phyloP scores from a whole-genome alignment of 2,329 filamentous ascomycete species.

The Hypoxylon sp. region DNA sequence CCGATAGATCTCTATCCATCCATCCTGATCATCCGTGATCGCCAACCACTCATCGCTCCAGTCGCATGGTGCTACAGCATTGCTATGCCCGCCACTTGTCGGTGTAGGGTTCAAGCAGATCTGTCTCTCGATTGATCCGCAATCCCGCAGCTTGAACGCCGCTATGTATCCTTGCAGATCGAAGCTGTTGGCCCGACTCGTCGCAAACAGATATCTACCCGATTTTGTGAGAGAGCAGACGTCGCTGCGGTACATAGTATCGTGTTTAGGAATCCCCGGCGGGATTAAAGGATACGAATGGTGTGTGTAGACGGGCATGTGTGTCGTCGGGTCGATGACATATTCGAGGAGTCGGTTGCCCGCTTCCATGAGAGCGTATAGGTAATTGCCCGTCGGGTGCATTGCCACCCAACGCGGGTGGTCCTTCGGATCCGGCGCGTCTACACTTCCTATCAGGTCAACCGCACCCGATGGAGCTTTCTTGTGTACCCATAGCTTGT shows the following conservation, averaged over 20 bases:
- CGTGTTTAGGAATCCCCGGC: constrained; percentile 71
- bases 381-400: constrained; percentile 81
- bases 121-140: constrained; percentile 81
- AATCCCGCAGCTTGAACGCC: constrained; percentile 79
- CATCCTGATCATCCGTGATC: constrained; percentile 88
- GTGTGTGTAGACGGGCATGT: constrained; percentile 83
- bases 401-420: constrained; percentile 92
- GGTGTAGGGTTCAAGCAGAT: constrained; percentile 87
- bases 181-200: constrained; percentile 82
- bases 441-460: constrained; percentile 78
- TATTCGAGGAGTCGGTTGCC: constrained; percentile 88
- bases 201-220: constrained; percentile 85
- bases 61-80: constrained; percentile 86
- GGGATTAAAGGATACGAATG: constrained; percentile 85
- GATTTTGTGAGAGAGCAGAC: constrained; percentile 81
- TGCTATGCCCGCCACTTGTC: constrained; percentile 89
- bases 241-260: constrained; percentile 84
- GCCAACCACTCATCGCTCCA: constrained; percentile 93
- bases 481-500: constrained; percentile 88
- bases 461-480: constrained; percentile 75
- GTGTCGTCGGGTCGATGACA: constrained; percentile 80
- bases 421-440: constrained; percentile 79
- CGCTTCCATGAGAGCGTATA: constrained; percentile 92
- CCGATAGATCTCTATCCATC: constrained; percentile 88
- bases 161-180: constrained; percentile 86